Conservation (phyloP, 73 alveolate species). For the Diophrys sp. region DNA sequence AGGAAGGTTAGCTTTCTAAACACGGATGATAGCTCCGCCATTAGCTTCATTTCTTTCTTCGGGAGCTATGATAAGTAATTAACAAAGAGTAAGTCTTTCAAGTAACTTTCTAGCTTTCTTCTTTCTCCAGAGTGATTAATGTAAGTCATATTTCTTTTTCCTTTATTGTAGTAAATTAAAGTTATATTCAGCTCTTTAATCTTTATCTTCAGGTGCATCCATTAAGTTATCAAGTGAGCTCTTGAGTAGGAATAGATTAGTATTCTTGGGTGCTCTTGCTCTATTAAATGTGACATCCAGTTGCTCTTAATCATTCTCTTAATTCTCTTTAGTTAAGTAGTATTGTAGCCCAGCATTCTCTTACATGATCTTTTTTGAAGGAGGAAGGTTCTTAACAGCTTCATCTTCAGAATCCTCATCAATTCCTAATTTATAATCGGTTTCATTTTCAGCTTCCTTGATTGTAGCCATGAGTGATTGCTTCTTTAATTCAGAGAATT, state of each 20-base stretch:
- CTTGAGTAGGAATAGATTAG: background rate
- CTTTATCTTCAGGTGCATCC: background rate
- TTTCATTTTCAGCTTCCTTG: background rate
- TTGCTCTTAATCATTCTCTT: background rate
- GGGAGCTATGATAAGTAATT: background rate
- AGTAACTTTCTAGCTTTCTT: background rate
- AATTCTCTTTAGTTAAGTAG: background rate
- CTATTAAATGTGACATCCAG: background rate
- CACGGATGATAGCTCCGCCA: background rate
- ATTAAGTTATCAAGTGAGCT: background rate
- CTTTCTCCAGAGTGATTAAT: background rate
- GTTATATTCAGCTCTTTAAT: background rate
- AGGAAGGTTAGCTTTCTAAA: constrained; percentile 5
- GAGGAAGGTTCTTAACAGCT: background rate
- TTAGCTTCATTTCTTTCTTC: background rate
- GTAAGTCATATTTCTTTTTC: background rate
- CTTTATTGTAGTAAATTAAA: background rate
- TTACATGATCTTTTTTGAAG: background rate
- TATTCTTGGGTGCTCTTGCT: constrained; percentile 1
- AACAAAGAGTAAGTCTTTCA: background rate
- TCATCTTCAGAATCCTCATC: constrained; percentile 6
- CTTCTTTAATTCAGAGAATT: background rate
- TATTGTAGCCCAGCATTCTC: constrained; percentile 1
- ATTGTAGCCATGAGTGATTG: background rate
- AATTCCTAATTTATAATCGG: background rate